A percentile compares a stretch with the other conserved stretches of the same genome.
phyloP scores from a whole-genome alignment of 768 basidiomycete genomes.

The Tephrocybe sp. region DNA sequence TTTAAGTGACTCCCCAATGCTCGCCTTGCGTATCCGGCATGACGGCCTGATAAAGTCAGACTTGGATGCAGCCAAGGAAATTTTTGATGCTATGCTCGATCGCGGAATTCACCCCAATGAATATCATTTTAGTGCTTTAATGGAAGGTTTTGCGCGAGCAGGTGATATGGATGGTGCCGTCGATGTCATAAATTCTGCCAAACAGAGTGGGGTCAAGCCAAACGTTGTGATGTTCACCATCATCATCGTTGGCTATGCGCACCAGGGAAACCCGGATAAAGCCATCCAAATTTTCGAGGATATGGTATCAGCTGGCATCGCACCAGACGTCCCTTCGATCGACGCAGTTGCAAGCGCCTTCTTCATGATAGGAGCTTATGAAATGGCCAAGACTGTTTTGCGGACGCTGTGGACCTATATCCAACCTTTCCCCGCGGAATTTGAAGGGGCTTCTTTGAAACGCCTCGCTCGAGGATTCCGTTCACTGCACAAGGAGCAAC shows the following conservation, averaged over 20 bases:
- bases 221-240: conserved; percentile 75
- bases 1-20: conserved; percentile 53
- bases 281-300: conserved; percentile 56
- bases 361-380: conserved; percentile 51
- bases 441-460: conserved; percentile 42
- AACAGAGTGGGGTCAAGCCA: conserved; percentile 47
- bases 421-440: conserved; percentile 53
- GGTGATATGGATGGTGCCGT: conserved; percentile 62
- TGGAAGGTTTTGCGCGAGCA: conserved; percentile 64
- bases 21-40: conserved; percentile 61
- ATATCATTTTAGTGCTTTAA: conserved; percentile 71
- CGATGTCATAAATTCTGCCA: conserved; percentile 51
- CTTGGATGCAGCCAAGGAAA: conserved; percentile 45
- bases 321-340: conserved; percentile 69
- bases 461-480: conserved; percentile 49
- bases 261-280: conserved; percentile 49
- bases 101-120: conserved; percentile 70
- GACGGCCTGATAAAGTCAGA: conserved; percentile 55
- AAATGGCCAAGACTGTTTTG: conserved; percentile 51
- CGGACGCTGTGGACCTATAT: conserved; percentile 64
- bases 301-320: conserved; percentile 60
- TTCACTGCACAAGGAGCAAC: conserved; percentile 24
- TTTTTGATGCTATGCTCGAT: conserved; percentile 58
- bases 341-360: conserved; percentile 72
- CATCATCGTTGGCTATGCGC: conserved; percentile 69